A percentile compares a stretch with the other conserved stretches of the same genome.
Conservation (phyloP, 2,329 filamentous ascomycete genomes). For the Blumeriella jaapii region DNA sequence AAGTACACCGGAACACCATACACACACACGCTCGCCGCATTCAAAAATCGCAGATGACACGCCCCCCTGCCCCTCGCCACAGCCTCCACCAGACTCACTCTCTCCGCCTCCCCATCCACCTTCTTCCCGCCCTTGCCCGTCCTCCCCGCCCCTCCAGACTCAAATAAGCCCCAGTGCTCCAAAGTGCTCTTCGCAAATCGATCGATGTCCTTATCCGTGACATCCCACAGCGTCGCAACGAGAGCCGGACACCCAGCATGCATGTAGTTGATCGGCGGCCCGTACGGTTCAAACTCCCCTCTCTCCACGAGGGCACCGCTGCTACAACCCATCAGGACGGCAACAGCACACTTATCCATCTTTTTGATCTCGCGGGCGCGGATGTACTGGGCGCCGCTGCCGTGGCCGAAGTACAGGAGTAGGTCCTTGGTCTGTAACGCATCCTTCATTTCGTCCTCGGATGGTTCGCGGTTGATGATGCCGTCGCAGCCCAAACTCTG, state of each 20-base stretch:
- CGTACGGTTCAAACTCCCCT: slow-evolving; percentile 83
- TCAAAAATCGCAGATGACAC: slow-evolving; percentile 85
- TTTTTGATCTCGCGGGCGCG: slow-evolving; percentile 71
- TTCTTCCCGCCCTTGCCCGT: slow-evolving; percentile 25
- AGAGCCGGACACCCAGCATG: slow-evolving; percentile 78
- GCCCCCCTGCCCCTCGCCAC: slow-evolving; percentile 61
- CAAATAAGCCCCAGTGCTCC: slow-evolving; percentile 70
- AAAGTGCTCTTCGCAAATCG: slow-evolving; percentile 71
- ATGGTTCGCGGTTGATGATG: slow-evolving; percentile 57
- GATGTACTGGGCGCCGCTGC: slow-evolving; percentile 89
- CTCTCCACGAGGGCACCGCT: slow-evolving; percentile 70
- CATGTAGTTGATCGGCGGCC: slow-evolving; percentile 85
- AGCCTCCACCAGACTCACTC: slow-evolving; percentile 61
- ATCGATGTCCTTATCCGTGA: slow-evolving; percentile 95
- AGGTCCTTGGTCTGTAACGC: slow-evolving; percentile 57
- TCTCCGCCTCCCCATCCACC: slow-evolving; percentile 25
- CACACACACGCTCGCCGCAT: slow-evolving; percentile 84
- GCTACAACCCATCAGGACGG: slow-evolving; percentile 90
- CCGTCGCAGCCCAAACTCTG: slow-evolving; percentile 57
- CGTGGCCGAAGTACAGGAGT: slow-evolving; percentile 91
- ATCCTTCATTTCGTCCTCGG: slow-evolving; percentile 64
- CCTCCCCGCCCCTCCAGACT: slow-evolving; percentile 24
- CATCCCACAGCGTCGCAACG: slow-evolving; percentile 92
- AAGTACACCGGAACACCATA: slow-evolving; percentile 82
- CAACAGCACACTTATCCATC: slow-evolving; percentile 65